Evolutionary conservation across 2,329 filamentous ascomycete species (phyloP).

Genomic region (Apiospora hydei): DNA sequence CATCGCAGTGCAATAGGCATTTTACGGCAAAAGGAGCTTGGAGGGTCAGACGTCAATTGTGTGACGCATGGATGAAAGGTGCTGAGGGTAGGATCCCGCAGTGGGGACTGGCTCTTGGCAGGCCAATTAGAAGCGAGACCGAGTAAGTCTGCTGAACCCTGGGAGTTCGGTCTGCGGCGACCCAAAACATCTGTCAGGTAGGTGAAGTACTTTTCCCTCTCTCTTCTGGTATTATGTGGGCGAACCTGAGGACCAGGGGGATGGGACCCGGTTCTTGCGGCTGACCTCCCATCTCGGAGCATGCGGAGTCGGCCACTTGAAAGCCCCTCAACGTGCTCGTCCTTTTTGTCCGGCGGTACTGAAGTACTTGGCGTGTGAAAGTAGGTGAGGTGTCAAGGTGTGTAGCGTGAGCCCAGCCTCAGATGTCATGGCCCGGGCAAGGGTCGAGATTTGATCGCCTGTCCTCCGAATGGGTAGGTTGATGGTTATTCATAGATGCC

Average conservation of each 20-base stretch:
- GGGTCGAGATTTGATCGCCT: not conserved
- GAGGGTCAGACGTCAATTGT: constrained; percentile 20
- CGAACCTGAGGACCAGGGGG: not conserved
- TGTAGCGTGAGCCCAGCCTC: constrained; percentile 4
- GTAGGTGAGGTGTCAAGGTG: not conserved
- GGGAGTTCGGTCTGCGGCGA: not conserved
- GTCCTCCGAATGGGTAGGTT: too few relatives aligned
- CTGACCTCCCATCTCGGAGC: constrained; percentile 1
- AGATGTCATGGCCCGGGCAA: not conserved
- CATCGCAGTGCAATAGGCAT: not conserved
- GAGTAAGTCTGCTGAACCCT: not conserved
- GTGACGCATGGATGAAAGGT: constrained; percentile 11
- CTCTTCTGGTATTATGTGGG: not conserved
- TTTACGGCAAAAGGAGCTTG: not conserved
- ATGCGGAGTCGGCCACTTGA: constrained; percentile 3
- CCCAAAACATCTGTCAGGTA: constrained; percentile 2
- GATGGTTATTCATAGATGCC: too few relatives aligned
- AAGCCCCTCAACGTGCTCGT: not conserved
- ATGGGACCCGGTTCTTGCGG: constrained; percentile 4
- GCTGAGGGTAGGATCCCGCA: constrained; percentile 15
- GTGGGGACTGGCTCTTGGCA: not conserved
- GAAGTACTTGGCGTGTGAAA: not conserved
- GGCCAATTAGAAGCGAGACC: not conserved
- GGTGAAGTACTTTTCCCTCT: not conserved
- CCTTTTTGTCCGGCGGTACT: not conserved